Evolutionary conservation across 2,329 filamentous ascomycete species (phyloP), one percentile per base, ranked within the genome.

Genomic region (Grosmannia penicillata): DNA sequence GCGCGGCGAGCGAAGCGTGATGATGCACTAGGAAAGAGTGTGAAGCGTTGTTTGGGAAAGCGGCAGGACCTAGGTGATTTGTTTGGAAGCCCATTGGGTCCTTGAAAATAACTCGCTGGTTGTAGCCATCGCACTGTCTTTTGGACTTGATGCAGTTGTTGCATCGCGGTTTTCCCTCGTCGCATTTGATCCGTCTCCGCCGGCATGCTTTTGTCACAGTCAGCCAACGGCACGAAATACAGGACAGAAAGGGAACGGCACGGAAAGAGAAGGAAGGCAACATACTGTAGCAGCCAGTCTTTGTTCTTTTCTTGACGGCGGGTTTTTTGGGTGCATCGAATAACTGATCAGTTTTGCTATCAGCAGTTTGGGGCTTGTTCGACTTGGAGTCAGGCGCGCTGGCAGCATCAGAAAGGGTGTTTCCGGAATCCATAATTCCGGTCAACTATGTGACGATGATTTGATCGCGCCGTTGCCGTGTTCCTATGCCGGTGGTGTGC

Each of bases 141-240:
- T 87, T 89, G 15, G 82, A 89, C 53, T 89, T 91, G 61, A 82
- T 75, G 59, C 84, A 93, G 53, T 93, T 93, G 51, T 70, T 76
- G 59, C 84, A 91, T 22, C 71, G 80, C 21, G 84, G 84, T 36
- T 80, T 73, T 51, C 85, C 83, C 56, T 96, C 91, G 45, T 91
- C 91, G 57, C 91, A 98, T 60, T 96, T 98, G 59, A 98, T 96
- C 45, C 91, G 82, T 38, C 91, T 79, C 60, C 83, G 89, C 46
- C 91, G 81, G 60, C 91, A 98, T 41, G 91, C 82, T 87, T 32
- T 18, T 46, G 44, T 37, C 47, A 43, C 40, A 33, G 35, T 41
- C 34, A 50, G 37, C 44, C 4, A 11, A 30, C 18, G 23, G 11
- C 11, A n/a, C 23, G 8, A 32, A 31, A 31, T 9, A 17, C 29